These are phyloP conservation scores for Hanseniaspora pseudoguilliermondii DNA, from an alignment of 805 yeast genomes.

Conservation along the genomic window DNA sequence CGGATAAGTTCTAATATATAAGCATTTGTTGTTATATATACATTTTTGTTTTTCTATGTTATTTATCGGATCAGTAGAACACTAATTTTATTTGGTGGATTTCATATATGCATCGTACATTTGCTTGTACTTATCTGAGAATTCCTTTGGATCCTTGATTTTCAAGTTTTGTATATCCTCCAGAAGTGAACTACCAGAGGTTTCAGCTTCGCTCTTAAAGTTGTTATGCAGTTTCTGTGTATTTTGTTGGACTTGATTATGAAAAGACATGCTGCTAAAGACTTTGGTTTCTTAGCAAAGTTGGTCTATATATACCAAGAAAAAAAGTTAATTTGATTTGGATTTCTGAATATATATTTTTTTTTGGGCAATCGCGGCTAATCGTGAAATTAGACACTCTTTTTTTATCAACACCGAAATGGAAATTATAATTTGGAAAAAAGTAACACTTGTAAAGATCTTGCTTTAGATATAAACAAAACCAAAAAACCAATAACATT, in stretches of 20 bases:
- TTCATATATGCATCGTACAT: conserved; percentile 11
- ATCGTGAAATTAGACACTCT: too few species aligned
- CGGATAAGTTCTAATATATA: conserved; percentile 3
- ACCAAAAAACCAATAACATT: too few species aligned
- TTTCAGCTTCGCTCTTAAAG: neutral
- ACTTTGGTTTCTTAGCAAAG: neutral
- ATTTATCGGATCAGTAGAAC: neutral
- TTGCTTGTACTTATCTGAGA: conserved; percentile 3
- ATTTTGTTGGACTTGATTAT: conserved; percentile 1
- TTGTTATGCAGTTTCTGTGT: neutral
- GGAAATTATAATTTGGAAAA: too few species aligned
- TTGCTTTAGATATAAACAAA: too few species aligned
- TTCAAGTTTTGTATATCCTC: neutral
- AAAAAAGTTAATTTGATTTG: neutral
- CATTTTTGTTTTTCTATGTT: neutral
- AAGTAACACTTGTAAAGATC: too few species aligned
- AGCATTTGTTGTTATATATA: neutral
- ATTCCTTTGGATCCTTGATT: conserved; percentile 7
- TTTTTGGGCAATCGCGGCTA: too few species aligned
- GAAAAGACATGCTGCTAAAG: neutral
- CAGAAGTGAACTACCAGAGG: neutral
- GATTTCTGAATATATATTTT: too few species aligned
- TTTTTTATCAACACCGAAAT: too few species aligned
- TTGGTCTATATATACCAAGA: neutral
- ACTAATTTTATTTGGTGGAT: neutral